Percentiles rank a stretch among this genome's conserved stretches.
Conservation (phyloP, 768 basidiomycete species). For the Podaxis sp. region DNA sequence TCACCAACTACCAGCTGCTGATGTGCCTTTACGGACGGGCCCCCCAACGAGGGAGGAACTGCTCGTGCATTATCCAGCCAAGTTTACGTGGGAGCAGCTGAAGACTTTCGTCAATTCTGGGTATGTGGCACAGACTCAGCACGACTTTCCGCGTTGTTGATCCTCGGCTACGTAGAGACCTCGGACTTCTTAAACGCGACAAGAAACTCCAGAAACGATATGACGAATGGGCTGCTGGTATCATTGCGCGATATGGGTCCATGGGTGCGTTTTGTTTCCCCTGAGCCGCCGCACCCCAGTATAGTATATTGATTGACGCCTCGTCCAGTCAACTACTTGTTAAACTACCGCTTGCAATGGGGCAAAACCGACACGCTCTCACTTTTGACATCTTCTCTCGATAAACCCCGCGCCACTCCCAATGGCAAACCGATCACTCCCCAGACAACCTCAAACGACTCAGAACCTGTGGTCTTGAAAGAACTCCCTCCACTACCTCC, state of each 20-base stretch:
- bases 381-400: constrained; percentile 55
- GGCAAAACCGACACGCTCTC: constrained; percentile 66
- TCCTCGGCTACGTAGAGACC: constrained; percentile 50
- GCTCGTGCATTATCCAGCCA: constrained; percentile 65
- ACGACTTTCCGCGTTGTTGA: background rate
- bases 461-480: background rate
- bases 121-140: constrained; percentile 32
- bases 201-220: constrained; percentile 69
- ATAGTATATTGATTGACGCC: background rate
- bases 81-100: constrained; percentile 74
- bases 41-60: constrained; percentile 72
- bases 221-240: constrained; percentile 51
- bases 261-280: constrained; percentile 43
- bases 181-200: constrained; percentile 79
- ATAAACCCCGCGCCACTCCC: constrained; percentile 17
- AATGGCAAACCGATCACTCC: background rate
- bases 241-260: constrained; percentile 63
- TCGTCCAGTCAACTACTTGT: constrained; percentile 67
- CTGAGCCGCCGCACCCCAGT: too few relatives aligned
- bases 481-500: constrained; percentile 27
- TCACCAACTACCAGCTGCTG: constrained; percentile 17
- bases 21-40: constrained; percentile 50
- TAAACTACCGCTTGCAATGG: constrained; percentile 72
- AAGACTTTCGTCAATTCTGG: constrained; percentile 81
- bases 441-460: constrained; percentile 6